phyloP scores from a whole-genome alignment of 305 asterid genomes.

The Solanum hybrid region DNA sequence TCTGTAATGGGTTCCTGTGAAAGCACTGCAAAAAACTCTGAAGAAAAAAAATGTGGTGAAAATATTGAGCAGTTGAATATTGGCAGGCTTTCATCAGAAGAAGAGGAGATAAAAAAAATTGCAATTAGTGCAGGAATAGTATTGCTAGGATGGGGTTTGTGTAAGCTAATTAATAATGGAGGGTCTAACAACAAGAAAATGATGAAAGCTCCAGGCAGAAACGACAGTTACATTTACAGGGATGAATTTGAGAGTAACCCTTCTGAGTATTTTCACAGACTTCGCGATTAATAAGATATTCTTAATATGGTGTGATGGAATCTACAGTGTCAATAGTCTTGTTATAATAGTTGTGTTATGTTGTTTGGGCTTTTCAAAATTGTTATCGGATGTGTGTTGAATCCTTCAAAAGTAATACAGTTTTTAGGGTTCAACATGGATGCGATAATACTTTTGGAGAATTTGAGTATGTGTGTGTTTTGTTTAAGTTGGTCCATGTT shows the following conservation, averaged over 20 bases:
- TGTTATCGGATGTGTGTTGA: no score
- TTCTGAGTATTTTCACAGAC: neutral
- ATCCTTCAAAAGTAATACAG: no score
- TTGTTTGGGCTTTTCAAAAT: no score
- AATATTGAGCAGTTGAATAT: neutral
- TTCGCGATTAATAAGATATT: neutral
- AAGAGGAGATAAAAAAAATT: neutral
- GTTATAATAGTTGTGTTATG: neutral
- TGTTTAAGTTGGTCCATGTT: neutral
- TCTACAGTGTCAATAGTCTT: no score
- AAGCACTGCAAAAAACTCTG: neutral
- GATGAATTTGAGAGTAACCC: slow-evolving; percentile 3
- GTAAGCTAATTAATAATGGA: neutral
- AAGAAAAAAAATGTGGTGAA: neutral
- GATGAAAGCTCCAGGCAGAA: slow-evolving; percentile 2
- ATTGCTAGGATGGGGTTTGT: neutral
- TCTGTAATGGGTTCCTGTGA: neutral
- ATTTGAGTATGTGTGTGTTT: neutral
- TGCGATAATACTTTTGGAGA: no score
- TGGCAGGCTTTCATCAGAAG: neutral
- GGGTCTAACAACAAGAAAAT: neutral
- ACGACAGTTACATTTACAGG: neutral
- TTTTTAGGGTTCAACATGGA: no score
- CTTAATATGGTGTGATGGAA: neutral
- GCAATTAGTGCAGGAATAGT: neutral